A percentile compares a stretch with the other conserved stretches of the same genome.
Conservation (phyloP, 495 filamentous ascomycete species). For the Chlorociboria aeruginascens region DNA sequence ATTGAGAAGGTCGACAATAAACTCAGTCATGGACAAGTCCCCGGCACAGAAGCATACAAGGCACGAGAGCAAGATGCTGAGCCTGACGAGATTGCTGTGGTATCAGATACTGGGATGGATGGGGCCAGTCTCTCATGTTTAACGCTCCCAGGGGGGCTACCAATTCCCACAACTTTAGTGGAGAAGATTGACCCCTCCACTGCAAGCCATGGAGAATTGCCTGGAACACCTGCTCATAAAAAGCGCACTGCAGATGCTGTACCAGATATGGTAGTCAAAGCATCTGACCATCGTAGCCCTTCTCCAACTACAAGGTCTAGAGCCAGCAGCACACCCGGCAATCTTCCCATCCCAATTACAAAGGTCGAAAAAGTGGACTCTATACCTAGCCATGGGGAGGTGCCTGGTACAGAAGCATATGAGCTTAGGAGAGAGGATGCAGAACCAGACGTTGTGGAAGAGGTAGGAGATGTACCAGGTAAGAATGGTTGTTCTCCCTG, state of each 20-base stretch:
- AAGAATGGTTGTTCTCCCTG: conserved; percentile 5
- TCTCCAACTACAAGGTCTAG: conserved; percentile 12
- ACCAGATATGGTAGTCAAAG: conserved; percentile 15
- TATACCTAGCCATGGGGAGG: conserved; percentile 61
- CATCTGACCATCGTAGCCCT: conserved; percentile 9
- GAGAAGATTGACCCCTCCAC: conserved; percentile 59
- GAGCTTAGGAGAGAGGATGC: conserved; percentile 69
- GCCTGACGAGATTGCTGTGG: conserved; percentile 50
- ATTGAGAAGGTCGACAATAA: conserved; percentile 67
- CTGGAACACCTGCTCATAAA: conserved; percentile 15
- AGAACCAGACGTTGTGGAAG: conserved; percentile 57
- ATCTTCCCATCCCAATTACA: conserved; percentile 18
- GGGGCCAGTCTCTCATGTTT: not conserved
- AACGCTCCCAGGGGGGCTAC: conserved; percentile 39
- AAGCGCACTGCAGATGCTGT: conserved; percentile 15
- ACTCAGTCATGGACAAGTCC: conserved; percentile 75
- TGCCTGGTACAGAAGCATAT: conserved; percentile 74
- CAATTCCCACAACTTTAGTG: conserved; percentile 72
- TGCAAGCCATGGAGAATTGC: conserved; percentile 24
- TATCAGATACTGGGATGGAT: conserved; percentile 13
- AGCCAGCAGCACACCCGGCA: conserved; percentile 17
- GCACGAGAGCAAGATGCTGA: conserved; percentile 69
- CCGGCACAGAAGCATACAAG: conserved; percentile 68
- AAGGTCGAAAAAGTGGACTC: conserved; percentile 19
- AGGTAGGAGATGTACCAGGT: conserved; percentile 22